A percentile compares a stretch with the other conserved stretches of the same genome.
Evolutionary conservation across 306 rosid genomes (phyloP).

Genomic region (Cajanus cajan): DNA sequence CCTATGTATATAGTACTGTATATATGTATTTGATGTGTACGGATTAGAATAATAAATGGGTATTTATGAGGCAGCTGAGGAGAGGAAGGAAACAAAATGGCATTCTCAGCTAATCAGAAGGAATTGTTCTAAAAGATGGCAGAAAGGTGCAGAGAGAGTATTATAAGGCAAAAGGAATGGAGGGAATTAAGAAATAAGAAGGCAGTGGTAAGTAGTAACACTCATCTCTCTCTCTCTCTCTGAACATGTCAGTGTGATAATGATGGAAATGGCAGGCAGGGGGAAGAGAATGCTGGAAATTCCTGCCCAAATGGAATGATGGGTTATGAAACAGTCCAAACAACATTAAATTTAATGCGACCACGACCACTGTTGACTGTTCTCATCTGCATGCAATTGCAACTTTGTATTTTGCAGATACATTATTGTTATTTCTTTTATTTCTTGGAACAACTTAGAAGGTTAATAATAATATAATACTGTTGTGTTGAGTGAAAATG

Average conservation of each 20-base stretch:
- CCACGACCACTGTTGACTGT: constrained; percentile 31
- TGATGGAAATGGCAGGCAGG: constrained; percentile 42
- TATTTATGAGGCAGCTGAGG: constrained; percentile 25
- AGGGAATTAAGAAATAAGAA: neutral
- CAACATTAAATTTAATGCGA: constrained; percentile 23
- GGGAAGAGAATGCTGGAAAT: constrained; percentile 42
- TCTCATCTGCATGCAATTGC: constrained; percentile 16
- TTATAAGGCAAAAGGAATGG: constrained; percentile 38
- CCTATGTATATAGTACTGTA: too few relatives aligned
- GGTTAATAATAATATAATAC: too few relatives aligned
- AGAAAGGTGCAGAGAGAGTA: constrained; percentile 24
- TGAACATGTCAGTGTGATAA: constrained; percentile 40
- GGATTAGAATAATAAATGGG: constrained; percentile 26
- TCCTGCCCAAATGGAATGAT: constrained; percentile 64
- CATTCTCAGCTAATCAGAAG: constrained; percentile 41
- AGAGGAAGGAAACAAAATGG: constrained; percentile 31
- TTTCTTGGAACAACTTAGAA: neutral
- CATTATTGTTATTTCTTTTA: neutral
- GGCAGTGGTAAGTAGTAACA: too few relatives aligned
- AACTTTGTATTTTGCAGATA: constrained; percentile 17
- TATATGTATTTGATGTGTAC: constrained; percentile 7
- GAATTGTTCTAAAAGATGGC: constrained; percentile 49
- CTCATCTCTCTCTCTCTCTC: neutral
- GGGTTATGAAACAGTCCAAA: constrained; percentile 42
- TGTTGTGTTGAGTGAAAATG: neutral